A percentile compares a stretch with the other conserved stretches of the same genome.
Conservation (phyloP, 345 rosid species). For the Syzygium aqueum region DNA sequence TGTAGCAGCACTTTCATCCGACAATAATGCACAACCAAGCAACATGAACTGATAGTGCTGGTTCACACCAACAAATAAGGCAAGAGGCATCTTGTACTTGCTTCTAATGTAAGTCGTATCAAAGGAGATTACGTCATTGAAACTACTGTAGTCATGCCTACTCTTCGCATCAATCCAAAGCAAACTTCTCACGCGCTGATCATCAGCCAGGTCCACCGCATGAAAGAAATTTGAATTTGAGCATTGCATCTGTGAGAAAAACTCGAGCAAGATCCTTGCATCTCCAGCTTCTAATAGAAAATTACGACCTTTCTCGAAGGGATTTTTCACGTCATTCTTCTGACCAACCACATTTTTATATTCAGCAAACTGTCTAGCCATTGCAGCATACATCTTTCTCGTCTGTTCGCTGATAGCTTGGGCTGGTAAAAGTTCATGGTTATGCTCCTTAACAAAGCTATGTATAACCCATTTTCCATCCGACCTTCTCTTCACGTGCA, state of each 20-base stretch:
- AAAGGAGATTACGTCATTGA: conserved; percentile 41
- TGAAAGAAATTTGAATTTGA: conserved; percentile 46
- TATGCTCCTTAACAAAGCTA: conserved; percentile 51
- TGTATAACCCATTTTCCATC: conserved; percentile 65
- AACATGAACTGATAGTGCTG: conserved; percentile 48
- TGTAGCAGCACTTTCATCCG: conserved; percentile 39
- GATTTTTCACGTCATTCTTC: conserved; percentile 32
- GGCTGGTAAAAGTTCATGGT: conserved; percentile 61
- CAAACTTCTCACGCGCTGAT: conserved; percentile 36
- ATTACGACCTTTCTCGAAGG: conserved; percentile 31
- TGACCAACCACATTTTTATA: conserved; percentile 39
- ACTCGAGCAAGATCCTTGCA: conserved; percentile 31
- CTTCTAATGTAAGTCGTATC: conserved; percentile 38
- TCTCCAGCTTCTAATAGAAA: conserved; percentile 36
- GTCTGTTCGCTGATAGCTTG: conserved; percentile 60
- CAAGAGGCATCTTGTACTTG: conserved; percentile 50
- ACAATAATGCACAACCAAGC: conserved; percentile 48
- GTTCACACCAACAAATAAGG: conserved; percentile 45
- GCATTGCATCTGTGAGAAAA: conserved; percentile 31
- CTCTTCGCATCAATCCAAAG: conserved; percentile 55
- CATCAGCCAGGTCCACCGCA: conserved; percentile 45
- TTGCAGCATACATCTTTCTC: conserved; percentile 50
- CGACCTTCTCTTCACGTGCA: conserved; percentile 57
- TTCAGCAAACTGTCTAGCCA: conserved; percentile 55
- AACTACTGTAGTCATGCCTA: conserved; percentile 41